Base-by-base conservation (phyloP, 2,329 filamentous ascomycete species). In the Cryphonectria radicalis region DNA sequence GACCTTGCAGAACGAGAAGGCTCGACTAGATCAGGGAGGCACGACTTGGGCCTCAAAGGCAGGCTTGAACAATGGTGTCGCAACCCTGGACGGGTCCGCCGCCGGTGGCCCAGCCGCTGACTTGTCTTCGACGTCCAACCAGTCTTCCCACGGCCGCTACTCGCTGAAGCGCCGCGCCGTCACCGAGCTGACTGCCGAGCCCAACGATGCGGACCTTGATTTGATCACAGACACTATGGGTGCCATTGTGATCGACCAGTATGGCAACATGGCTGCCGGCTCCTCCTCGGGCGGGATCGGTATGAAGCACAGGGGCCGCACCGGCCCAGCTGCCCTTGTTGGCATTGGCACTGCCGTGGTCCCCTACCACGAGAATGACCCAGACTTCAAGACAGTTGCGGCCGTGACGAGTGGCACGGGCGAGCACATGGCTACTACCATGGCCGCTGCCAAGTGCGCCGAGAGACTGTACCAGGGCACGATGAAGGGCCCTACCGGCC, bases 211-310 rank as follows among this genome's bases (percentile, higher is more conserved):
- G 62, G 72, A 72, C 72, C 28, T 93, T 73, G 87, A 92, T 77
- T 86, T 81, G 37, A 88, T 99, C 76, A 97, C 92, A 3, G 96
- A 99, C 83, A 99, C 96, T 17, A 94, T 99, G 72, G 96, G 97
- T 62, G 96, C 95, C 40, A 97, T 99, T 78, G 96, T 94, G 14
- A 91, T 99, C 74, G 96, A 99, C 77, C 87, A 88, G 66, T 89
- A 87, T 76, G 96, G 96, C 22, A 91, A 92, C 71, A 97, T 99
- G 78, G 95, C 97, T 5, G 96, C 95, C 4, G 96, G 92, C 22
- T 97, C 96, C 1, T 99, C 96, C 1, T 99, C 97, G 22, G 96
- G 96, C 7, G 96, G 96, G 1, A 99, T 99, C 79, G 95, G 96
- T 40, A 98, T 99, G 95, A 99, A 99, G 79, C 95, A 97, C 80